phyloP scores from a whole-genome alignment of 768 basidiomycete species.

The Podaxis carcinomalis region DNA sequence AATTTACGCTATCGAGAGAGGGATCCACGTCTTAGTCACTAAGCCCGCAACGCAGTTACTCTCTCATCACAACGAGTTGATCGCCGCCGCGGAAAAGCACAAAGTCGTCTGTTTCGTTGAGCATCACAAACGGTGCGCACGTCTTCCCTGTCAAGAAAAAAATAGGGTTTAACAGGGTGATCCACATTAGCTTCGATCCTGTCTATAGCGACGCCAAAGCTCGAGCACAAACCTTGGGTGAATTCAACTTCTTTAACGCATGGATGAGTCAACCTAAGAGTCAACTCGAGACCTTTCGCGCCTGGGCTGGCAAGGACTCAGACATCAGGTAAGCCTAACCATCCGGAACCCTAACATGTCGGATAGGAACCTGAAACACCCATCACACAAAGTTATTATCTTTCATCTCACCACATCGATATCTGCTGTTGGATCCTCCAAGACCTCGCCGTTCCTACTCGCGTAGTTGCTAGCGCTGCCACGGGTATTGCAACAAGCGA shows the following conservation, averaged over 20 bases:
- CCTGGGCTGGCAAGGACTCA: slow-evolving; percentile 93
- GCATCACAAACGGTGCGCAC: slow-evolving; percentile 76
- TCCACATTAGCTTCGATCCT: slow-evolving; percentile 64
- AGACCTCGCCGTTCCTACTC: slow-evolving; percentile 69
- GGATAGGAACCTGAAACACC: not conserved
- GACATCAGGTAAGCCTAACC: slow-evolving; percentile 65
- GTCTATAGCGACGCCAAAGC: slow-evolving; percentile 89
- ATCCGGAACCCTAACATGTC: not conserved
- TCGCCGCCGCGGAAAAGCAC: slow-evolving; percentile 72
- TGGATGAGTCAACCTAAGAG: slow-evolving; percentile 99
- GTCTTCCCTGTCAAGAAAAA: not conserved
- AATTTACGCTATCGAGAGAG: slow-evolving; percentile 79
- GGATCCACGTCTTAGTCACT: slow-evolving; percentile 86
- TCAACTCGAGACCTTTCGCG: slow-evolving; percentile 91
- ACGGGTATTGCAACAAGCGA: slow-evolving; percentile 88
- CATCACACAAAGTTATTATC: slow-evolving; percentile 63
- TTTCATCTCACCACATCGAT: slow-evolving; percentile 93
- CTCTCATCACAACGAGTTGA: slow-evolving; percentile 75
- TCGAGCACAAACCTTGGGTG: slow-evolving; percentile 70
- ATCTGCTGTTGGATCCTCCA: slow-evolving; percentile 85
- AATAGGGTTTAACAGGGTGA: slow-evolving; percentile 1
- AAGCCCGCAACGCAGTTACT: slow-evolving; percentile 90
- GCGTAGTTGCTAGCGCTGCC: slow-evolving; percentile 87
- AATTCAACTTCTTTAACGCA: slow-evolving; percentile 93
- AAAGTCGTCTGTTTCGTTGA: slow-evolving; percentile 91